These are phyloP conservation scores for Dimargaris verticillata DNA, from an alignment of 192 early-diverging fungal genomes.

Conservation along the genomic window DNA sequence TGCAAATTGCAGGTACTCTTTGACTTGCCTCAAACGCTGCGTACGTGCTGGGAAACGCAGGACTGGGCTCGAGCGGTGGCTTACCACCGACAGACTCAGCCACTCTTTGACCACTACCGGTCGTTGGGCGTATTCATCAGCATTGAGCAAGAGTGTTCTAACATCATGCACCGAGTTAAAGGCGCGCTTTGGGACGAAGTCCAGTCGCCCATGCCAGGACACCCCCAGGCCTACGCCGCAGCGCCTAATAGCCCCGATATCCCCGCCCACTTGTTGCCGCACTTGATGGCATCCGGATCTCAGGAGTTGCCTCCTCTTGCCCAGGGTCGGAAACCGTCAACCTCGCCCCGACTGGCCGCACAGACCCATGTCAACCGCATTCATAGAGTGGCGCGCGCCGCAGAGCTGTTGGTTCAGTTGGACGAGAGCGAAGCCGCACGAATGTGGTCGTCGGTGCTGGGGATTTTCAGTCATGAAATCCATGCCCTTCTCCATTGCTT, in stretches of 20 bases:
- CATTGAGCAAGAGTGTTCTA: constrained; percentile 63
- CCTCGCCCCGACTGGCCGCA: neutral
- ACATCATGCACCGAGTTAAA: constrained; percentile 58
- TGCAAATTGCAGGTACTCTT: constrained; percentile 77
- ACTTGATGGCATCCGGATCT: neutral
- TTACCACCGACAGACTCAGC: constrained; percentile 50
- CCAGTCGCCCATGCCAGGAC: no score
- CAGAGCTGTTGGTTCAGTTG: neutral
- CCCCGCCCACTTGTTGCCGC: constrained; percentile 3
- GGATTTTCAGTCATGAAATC: neutral
- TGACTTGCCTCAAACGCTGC: constrained; percentile 63
- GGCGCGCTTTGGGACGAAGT: constrained; percentile 37
- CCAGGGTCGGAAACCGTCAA: no score
- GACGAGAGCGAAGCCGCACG: neutral
- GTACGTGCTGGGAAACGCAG: constrained; percentile 33
- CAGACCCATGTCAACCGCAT: neutral
- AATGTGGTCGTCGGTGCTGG: neutral
- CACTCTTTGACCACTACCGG: constrained; percentile 61
- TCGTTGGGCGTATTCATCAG: constrained; percentile 57
- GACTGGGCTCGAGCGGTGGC: constrained; percentile 59
- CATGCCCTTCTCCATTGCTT: neutral
- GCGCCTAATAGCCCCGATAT: no score
- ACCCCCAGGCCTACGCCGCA: no score
- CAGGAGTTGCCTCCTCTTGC: no score
- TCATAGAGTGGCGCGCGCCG: neutral